Evolutionary conservation across 1,139 yeast species (phyloP).

Genomic region (Scheffersomyces stambukii): DNA sequence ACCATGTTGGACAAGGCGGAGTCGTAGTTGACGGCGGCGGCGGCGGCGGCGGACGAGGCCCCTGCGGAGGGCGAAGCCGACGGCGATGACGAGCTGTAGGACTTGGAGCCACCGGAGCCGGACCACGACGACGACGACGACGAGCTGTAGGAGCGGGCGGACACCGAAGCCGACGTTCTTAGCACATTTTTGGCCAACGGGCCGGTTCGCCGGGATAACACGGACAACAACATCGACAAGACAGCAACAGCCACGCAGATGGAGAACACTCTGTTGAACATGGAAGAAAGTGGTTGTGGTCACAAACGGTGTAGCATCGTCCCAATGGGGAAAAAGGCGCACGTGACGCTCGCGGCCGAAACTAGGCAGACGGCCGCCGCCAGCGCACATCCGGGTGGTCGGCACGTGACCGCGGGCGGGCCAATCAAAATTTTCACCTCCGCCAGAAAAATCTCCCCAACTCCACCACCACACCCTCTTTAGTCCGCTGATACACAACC

Average conservation of each 20-base stretch:
- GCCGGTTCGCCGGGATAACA: conserved; percentile 20
- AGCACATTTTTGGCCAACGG: conserved; percentile 7
- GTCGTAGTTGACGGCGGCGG: conserved; percentile 13
- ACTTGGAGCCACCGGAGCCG: too few relatives aligned
- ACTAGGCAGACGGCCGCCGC: too few relatives aligned
- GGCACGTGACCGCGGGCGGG: too few relatives aligned
- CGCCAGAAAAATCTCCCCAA: conserved; percentile 1
- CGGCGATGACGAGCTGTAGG: conserved; percentile 4
- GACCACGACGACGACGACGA: conserved; percentile 10
- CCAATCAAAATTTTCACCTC: too few relatives aligned
- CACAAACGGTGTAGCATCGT: conserved; percentile 1
- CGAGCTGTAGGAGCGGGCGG: conserved; percentile 15
- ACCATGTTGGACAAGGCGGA: conserved; percentile 21
- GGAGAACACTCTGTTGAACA: conserved; percentile 3
- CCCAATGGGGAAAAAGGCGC: not conserved
- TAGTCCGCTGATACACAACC: too few relatives aligned
- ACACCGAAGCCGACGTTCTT: conserved; percentile 3
- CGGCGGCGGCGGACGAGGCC: conserved; percentile 9
- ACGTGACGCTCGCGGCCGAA: conserved; percentile 5
- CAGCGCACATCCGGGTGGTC: too few relatives aligned
- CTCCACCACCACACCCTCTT: too few relatives aligned
- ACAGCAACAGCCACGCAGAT: conserved; percentile 12
- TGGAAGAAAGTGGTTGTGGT: conserved; percentile 1
- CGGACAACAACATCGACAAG: conserved; percentile 28
- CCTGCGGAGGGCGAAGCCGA: conserved; percentile 5